A percentile compares a stretch with the other conserved stretches of the same genome.
Evolutionary conservation across 1,284 basidiomycete genomes (phyloP).

Genomic region (Amylostereum areolatum): DNA sequence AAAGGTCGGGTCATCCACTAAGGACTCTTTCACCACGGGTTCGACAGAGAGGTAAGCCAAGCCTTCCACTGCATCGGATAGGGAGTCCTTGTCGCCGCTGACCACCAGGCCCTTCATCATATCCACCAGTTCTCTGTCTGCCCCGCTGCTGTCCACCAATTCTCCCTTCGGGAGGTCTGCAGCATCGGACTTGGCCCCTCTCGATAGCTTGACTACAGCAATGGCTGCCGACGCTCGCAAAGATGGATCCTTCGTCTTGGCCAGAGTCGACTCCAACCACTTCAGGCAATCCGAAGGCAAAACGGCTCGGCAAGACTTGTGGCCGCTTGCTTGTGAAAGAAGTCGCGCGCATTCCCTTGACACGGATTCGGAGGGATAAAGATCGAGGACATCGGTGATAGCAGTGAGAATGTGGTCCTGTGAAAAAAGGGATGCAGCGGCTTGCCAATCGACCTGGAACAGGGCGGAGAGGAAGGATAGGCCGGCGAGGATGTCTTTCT

Average conservation of each 20-base stretch:
- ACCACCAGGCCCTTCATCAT: constrained; percentile 57
- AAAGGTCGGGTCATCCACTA: constrained; percentile 53
- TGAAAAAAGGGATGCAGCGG: constrained; percentile 55
- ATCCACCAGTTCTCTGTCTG: constrained; percentile 43
- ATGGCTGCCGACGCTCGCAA: constrained; percentile 64
- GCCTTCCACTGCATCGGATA: constrained; percentile 72
- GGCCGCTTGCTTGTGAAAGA: constrained; percentile 65
- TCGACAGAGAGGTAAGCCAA: constrained; percentile 75
- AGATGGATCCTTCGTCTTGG: constrained; percentile 36
- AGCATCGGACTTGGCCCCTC: constrained; percentile 47
- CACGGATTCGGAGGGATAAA: constrained; percentile 43
- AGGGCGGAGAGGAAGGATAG: constrained; percentile 64
- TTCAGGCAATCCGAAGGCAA: constrained; percentile 46
- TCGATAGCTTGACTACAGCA: constrained; percentile 72
- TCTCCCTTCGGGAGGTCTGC: constrained; percentile 26
- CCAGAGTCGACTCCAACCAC: constrained; percentile 60
- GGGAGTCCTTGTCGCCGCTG: constrained; percentile 32
- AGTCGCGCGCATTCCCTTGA: constrained; percentile 60
- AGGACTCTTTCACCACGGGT: constrained; percentile 56
- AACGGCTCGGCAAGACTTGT: constrained; percentile 62
- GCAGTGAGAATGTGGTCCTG: constrained; percentile 57
- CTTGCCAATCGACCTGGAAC: constrained; percentile 69
- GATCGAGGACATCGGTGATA: constrained; percentile 59
- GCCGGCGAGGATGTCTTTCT: constrained; percentile 42
- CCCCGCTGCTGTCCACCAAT: constrained; percentile 22